These are phyloP conservation scores for Chalciporus chontae DNA, from an alignment of 768 basidiomycete genomes.

Conservation along the genomic window DNA sequence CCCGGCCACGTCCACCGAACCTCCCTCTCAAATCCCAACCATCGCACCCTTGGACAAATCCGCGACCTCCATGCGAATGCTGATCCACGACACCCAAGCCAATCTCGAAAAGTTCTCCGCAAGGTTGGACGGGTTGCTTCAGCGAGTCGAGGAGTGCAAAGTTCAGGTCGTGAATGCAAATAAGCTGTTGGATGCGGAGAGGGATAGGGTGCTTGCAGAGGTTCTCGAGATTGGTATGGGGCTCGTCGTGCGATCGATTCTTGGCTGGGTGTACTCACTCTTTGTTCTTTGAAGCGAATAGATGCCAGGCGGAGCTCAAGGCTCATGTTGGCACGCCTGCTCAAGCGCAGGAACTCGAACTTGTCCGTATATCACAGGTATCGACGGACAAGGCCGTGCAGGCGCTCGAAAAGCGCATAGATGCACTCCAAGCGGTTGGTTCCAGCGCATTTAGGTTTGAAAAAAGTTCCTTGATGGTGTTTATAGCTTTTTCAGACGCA, in stretches of 20 bases:
- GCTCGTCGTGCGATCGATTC: not conserved
- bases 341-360: constrained; percentile 41
- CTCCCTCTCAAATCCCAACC: constrained; percentile 30
- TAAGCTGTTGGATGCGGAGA: constrained; percentile 56
- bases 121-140: constrained; percentile 50
- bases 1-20: constrained; percentile 16
- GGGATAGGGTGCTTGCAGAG: constrained; percentile 53
- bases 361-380: constrained; percentile 37
- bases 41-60: constrained; percentile 58
- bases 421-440: constrained; percentile 51
- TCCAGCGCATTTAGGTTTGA: constrained; percentile 14
- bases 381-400: constrained; percentile 40
- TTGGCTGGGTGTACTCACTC: constrained; percentile 8
- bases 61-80: constrained; percentile 65
- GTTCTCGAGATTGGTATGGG: constrained; percentile 28
- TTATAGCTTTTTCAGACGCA: constrained; percentile 48
- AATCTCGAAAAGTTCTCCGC: constrained; percentile 65
- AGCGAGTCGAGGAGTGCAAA: constrained; percentile 48
- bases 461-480: constrained; percentile 25
- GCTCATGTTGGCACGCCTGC: constrained; percentile 55
- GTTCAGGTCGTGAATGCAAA: constrained; percentile 51
- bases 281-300: constrained; percentile 44
- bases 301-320: constrained; percentile 60
- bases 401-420: constrained; percentile 51
- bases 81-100: constrained; percentile 71